A percentile compares a stretch with the other conserved stretches of the same genome.
phyloP scores from a whole-genome alignment of 768 basidiomycete genomes.

The Lactarius deliciosus region DNA sequence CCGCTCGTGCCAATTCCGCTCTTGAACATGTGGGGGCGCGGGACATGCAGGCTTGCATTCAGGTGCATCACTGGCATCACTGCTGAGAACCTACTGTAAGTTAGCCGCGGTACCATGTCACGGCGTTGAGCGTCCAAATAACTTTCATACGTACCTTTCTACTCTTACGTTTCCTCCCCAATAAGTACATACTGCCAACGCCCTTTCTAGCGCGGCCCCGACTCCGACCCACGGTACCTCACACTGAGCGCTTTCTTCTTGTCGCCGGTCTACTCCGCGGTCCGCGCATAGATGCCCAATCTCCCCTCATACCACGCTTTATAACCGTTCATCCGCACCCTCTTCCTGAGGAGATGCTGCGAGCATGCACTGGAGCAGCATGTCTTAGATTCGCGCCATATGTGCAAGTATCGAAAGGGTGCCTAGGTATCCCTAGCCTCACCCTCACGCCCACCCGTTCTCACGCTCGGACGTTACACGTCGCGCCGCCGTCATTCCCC shows the following conservation, averaged over 20 bases:
- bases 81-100: neutral
- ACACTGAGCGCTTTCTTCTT: slow-evolving; percentile 4
- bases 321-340: neutral
- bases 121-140: neutral
- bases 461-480: slow-evolving; percentile 17
- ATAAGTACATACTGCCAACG: slow-evolving; percentile 1
- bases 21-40: neutral
- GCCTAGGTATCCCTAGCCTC: neutral
- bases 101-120: neutral
- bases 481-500: slow-evolving; percentile 14
- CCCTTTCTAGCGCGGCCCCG: slow-evolving; percentile 16
- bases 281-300: neutral
- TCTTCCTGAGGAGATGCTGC: neutral
- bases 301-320: neutral
- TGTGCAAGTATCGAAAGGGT: neutral
- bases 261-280: slow-evolving; percentile 17
- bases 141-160: slow-evolving; percentile 7
- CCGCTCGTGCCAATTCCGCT: neutral
- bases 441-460: neutral
- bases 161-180: slow-evolving; percentile 14
- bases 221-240: slow-evolving; percentile 12
- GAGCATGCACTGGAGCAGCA: neutral
- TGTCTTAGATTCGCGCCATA: neutral
- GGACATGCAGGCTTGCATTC: neutral
- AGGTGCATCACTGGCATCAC: neutral